Conservation (phyloP, 2,329 filamentous ascomycete genomes). For the Plenodomus tracheiphilus region DNA sequence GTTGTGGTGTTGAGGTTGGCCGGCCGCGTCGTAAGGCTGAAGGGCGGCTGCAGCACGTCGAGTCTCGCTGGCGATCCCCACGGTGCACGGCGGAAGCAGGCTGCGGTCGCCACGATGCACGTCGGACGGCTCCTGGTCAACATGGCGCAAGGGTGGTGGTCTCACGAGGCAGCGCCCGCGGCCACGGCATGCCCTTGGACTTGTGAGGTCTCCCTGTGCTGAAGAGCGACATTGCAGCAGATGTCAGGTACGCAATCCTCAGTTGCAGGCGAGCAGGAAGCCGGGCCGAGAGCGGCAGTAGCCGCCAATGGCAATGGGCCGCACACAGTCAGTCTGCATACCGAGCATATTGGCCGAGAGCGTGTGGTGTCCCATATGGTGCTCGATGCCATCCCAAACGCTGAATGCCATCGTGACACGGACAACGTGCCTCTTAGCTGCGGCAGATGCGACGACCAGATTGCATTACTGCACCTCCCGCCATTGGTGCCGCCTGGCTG, state of each 20-base stretch:
- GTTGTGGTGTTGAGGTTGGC: slow-evolving; percentile 15
- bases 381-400: slow-evolving; percentile 12
- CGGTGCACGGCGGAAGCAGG: slow-evolving; percentile 14
- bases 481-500: slow-evolving; percentile 30
- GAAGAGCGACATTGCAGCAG: slow-evolving; percentile 9
- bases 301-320: slow-evolving; percentile 20
- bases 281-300: slow-evolving; percentile 34
- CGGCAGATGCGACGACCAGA: slow-evolving; percentile 23
- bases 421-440: slow-evolving; percentile 12
- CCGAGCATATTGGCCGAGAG: slow-evolving; percentile 17
- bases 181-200: slow-evolving; percentile 16
- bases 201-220: slow-evolving; percentile 18
- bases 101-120: slow-evolving; percentile 23
- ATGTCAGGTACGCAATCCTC: slow-evolving; percentile 26
- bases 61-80: slow-evolving; percentile 18
- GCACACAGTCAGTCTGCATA: slow-evolving; percentile 7
- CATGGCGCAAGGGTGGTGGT: slow-evolving; percentile 16
- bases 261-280: slow-evolving; percentile 22
- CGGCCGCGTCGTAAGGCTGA: slow-evolving; percentile 41
- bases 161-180: slow-evolving; percentile 24
- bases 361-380: slow-evolving; percentile 13
- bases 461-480: slow-evolving; percentile 20
- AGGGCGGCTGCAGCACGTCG: slow-evolving; percentile 10
- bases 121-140: slow-evolving; percentile 15
- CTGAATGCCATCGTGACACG: slow-evolving; percentile 26